phyloP scores from a whole-genome alignment of 495 filamentous ascomycete genomes.

The Lepraria neglecta region DNA sequence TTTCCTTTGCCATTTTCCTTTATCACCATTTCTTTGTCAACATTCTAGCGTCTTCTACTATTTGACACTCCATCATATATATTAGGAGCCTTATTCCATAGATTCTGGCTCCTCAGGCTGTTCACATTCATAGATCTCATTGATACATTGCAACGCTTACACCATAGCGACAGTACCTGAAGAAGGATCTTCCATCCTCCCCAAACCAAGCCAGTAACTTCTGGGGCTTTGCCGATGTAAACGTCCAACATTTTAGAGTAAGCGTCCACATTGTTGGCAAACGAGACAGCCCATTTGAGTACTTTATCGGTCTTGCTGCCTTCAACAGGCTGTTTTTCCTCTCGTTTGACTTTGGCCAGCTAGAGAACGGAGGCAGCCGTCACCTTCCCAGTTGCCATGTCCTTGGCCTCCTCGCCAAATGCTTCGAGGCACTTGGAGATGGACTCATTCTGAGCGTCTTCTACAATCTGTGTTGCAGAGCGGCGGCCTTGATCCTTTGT shows the following conservation, averaged over 20 bases:
- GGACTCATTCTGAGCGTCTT: not conserved
- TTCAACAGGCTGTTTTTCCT: not conserved
- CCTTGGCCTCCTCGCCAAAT: not conserved
- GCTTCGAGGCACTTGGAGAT: not conserved
- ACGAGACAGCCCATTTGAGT: not conserved
- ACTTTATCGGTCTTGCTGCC: conserved; percentile 4
- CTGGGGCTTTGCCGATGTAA: not conserved
- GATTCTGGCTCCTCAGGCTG: too few relatives aligned
- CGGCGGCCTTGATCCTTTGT: not conserved
- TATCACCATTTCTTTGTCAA: too few relatives aligned
- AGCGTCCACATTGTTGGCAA: not conserved
- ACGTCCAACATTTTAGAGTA: not conserved
- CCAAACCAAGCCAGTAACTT: not conserved
- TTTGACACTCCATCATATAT: too few relatives aligned
- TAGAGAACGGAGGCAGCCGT: not conserved
- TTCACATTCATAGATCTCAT: too few relatives aligned
- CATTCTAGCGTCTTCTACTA: too few relatives aligned
- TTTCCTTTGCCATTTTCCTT: too few relatives aligned
- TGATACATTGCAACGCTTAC: too few relatives aligned
- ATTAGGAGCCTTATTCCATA: too few relatives aligned
- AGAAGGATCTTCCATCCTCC: not conserved
- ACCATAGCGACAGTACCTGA: not conserved
- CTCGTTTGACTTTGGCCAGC: not conserved
- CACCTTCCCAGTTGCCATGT: not conserved
- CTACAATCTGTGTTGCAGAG: not conserved